Conservation (phyloP, 2,329 filamentous ascomycete species). For the Ophiosphaerella narmari region DNA sequence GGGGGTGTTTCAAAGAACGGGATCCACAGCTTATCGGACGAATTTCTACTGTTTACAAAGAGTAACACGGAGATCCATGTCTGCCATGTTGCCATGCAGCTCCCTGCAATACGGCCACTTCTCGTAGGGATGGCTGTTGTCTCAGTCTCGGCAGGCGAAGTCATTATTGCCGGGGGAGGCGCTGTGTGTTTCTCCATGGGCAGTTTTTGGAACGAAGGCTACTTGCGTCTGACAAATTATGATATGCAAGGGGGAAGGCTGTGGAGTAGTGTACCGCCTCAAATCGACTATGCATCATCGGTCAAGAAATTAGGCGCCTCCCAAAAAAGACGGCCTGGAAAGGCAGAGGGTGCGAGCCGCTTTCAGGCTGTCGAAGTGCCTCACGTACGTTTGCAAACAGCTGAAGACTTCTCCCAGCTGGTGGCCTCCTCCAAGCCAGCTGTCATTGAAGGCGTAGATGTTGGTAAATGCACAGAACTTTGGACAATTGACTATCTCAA, state of each 20-base stretch:
- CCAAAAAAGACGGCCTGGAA: constrained; percentile 17
- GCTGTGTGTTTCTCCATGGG: constrained; percentile 92
- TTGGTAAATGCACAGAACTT: constrained; percentile 68
- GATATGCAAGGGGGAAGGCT: constrained; percentile 16
- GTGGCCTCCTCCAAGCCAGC: constrained; percentile 63
- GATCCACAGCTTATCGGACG: constrained; percentile 30
- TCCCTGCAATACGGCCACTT: constrained; percentile 61
- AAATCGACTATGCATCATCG: constrained; percentile 16
- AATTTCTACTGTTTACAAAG: constrained; percentile 33
- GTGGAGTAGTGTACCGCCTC: constrained; percentile 21
- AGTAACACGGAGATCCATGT: constrained; percentile 23
- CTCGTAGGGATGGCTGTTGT: constrained; percentile 70
- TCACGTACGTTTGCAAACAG: constrained; percentile 57
- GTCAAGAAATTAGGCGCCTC: constrained; percentile 7
- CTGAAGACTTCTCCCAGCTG: constrained; percentile 64
- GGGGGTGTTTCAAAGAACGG: constrained; percentile 54
- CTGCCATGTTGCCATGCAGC: constrained; percentile 22
- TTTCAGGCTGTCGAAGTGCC: constrained; percentile 49
- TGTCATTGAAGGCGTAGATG: constrained; percentile 66
- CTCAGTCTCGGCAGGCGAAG: constrained; percentile 51
- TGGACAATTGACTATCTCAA: constrained; percentile 75
- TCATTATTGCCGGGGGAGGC: constrained; percentile 76
- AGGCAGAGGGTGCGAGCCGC: constrained; percentile 11
- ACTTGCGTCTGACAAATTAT: constrained; percentile 23
- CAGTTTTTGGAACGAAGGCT: constrained; percentile 71